Base-by-base conservation (phyloP, 2,329 filamentous ascomycete genomes). In the Xylariaceae sp. region DNA sequence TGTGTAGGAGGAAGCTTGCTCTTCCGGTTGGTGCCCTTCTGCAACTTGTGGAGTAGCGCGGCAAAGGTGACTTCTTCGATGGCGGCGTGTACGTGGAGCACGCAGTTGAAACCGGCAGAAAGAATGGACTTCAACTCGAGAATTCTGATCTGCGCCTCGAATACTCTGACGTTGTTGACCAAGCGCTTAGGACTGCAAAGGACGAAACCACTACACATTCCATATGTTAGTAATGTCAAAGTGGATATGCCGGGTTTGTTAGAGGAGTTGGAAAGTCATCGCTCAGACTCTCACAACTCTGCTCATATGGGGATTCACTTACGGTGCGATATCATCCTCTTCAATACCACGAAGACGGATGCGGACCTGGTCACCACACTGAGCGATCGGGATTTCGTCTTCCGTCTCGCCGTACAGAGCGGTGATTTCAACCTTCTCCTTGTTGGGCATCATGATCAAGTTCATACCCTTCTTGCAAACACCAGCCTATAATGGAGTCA, bases 21-120 rank as follows among this genome's bases (percentile, higher is more conserved):
- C 84, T 92, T 96, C 69, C 94, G 84, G 69, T 86, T 87, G 3
- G 94, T 99, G 55, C 92, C 93, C 77, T 96, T 96, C 75, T 99
- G 92, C 51, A 97, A 80, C 77, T 93, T 96, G 79, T 99, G 94
- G 66, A 99, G 78, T 55, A 99, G 82, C 3, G 88, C 84, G 0
- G 86, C 83, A 71, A 99, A 96, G 0, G 93, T 97, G 59, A 99
- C 91, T 76, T 99, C 94, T 79, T 99, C 94, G 62, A 97, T 96
- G 18, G 94, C 94, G 3, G 93, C 92, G 77, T 99, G 94, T 18
- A 99, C 90, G 78, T 99, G 94, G 67, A 99, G 80, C 47, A 99
- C 95, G 72, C 94, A 99, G 79, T 97, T 97, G 80, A 96, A 99
- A 55, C 94, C 94, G 17, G 93, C 91, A 7, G 89, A 90, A 45